Evolutionary conservation across 108 stramenopile species (phyloP).

Genomic region (Aurantiochytrium sp.): DNA sequence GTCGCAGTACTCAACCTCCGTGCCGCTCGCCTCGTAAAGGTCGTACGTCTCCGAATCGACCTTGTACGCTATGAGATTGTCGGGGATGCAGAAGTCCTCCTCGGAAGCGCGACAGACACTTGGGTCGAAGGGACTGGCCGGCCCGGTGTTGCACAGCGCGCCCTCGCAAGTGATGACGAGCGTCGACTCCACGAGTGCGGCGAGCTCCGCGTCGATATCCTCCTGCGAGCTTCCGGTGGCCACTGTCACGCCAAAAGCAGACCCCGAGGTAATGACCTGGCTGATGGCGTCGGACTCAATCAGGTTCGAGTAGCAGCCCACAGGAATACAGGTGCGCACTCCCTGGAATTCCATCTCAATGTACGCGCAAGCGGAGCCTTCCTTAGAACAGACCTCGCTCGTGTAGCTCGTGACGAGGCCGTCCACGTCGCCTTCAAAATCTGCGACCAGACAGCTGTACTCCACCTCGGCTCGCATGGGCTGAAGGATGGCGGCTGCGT

Average conservation of each 20-base stretch:
- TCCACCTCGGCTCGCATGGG: background rate
- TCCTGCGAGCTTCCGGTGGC: background rate
- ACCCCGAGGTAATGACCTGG: background rate
- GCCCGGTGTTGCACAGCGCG: background rate
- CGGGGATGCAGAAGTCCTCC: background rate
- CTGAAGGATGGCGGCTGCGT: background rate
- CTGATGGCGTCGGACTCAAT: background rate
- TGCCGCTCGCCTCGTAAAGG: background rate
- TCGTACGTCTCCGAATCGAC: background rate
- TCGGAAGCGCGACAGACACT: background rate
- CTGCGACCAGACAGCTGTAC: background rate
- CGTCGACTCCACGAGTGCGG: background rate
- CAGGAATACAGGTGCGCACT: background rate
- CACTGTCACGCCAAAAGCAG: background rate
- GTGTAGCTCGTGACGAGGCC: background rate
- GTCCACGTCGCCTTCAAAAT: background rate
- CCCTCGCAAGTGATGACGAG: background rate
- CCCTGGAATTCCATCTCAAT: background rate
- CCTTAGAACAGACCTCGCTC: background rate
- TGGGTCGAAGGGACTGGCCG: background rate
- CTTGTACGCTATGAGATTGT: background rate
- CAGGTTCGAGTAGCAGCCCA: background rate
- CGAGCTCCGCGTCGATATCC: background rate
- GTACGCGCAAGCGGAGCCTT: background rate
- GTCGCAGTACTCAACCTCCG: background rate